Conservation (phyloP, 768 basidiomycete species). For the Lentinula boryana region DNA sequence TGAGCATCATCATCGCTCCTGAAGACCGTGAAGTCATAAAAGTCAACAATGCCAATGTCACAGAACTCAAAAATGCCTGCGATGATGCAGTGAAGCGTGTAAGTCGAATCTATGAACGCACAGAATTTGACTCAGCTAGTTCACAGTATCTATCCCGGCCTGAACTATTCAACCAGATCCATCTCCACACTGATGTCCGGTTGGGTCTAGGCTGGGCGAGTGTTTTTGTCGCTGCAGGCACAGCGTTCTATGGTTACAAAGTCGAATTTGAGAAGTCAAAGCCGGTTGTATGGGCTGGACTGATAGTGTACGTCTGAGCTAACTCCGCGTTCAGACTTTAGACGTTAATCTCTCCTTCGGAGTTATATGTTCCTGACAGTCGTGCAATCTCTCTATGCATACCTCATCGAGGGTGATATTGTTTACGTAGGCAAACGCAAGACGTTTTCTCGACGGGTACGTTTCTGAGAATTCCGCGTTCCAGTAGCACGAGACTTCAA, state of each 20-base stretch:
- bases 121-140: neutral
- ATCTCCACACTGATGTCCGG: conserved; percentile 85
- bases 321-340: neutral
- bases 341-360: conserved; percentile 3
- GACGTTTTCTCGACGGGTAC: conserved; percentile 79
- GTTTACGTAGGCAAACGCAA: conserved; percentile 90
- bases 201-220: conserved; percentile 83
- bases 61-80: conserved; percentile 63
- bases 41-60: conserved; percentile 51
- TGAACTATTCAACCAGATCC: conserved; percentile 78
- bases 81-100: conserved; percentile 93
- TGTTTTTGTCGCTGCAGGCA: conserved; percentile 75
- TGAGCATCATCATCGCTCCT: conserved; percentile 37
- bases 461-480: conserved; percentile 17
- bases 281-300: conserved; percentile 69
- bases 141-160: conserved; percentile 75
- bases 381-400: conserved; percentile 75
- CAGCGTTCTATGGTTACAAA: conserved; percentile 81
- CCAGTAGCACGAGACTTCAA: neutral
- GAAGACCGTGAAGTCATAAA: conserved; percentile 50
- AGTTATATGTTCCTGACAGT: conserved; percentile 75
- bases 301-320: conserved; percentile 56
- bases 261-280: conserved; percentile 89
- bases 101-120: conserved; percentile 16
- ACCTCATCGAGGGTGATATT: conserved; percentile 76